A percentile compares a stretch with the other conserved stretches of the same genome.
Evolutionary conservation across 2,329 filamentous ascomycete species (phyloP).

Genomic region (Penicillium italicum): DNA sequence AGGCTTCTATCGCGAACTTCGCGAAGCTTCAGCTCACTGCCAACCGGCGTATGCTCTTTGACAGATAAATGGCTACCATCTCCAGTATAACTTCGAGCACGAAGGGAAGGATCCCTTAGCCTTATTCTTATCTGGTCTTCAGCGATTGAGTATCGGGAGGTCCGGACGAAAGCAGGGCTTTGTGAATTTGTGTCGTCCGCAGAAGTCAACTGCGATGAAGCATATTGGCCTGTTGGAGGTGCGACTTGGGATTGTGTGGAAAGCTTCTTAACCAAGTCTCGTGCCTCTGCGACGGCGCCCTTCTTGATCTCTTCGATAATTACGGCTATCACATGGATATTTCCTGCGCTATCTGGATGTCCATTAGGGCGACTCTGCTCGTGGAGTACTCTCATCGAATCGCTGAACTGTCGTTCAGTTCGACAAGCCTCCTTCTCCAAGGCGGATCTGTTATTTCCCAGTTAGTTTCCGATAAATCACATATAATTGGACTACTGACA

Average conservation of each 20-base stretch:
- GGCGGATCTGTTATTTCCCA: too few relatives aligned
- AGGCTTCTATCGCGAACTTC: not conserved
- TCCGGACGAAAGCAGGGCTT: not conserved
- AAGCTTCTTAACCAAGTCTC: not conserved
- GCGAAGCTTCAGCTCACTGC: not conserved
- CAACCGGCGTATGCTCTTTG: not conserved
- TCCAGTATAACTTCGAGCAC: not conserved
- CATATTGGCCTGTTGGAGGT: not conserved
- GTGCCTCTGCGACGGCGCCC: not conserved
- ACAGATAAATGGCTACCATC: not conserved
- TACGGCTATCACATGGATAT: not conserved
- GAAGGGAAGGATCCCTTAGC: not conserved
- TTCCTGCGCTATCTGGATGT: not conserved
- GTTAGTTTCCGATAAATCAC: too few relatives aligned
- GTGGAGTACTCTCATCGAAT: not conserved
- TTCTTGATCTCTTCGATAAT: not conserved
- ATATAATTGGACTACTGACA: too few relatives aligned
- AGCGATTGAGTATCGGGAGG: not conserved
- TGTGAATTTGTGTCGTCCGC: not conserved
- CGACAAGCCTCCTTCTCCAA: too few relatives aligned
- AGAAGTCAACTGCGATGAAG: not conserved
- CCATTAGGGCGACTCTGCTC: not conserved
- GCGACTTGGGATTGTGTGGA: not conserved
- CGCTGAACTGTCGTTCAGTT: not conserved
- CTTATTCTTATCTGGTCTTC: not conserved